Evolutionary conservation across 176 grass and related monocot species (phyloP), one percentile per base, ranked within the genome.

Genomic region (sorghum (Sorghum bicolor)): DNA sequence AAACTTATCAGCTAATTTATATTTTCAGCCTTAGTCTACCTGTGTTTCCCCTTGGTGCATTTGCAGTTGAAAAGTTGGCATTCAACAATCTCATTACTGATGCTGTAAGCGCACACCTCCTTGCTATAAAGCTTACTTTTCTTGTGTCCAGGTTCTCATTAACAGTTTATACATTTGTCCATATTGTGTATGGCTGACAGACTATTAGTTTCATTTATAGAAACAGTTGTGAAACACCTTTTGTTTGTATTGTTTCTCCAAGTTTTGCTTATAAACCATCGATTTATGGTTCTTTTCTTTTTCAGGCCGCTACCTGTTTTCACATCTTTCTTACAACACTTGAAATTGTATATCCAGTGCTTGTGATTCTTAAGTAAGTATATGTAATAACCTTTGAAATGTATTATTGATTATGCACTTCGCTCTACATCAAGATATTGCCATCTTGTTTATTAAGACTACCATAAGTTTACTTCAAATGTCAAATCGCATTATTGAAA

Each of bases 331-430:
- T 95, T 82, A 90, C 89, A 77, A 93, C 80, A 1, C 33, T 77
- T 78, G 74, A 92, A 85, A 90, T 98, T 84, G 38, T 91, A 64
- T 98, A 95, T 90, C 96, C 96, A 58, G 85, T 92, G 69, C 87
- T 90, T 31, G 87, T 98, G 62, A 98, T 98, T 90, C 89, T 98
- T 79, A 92, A 72, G 96, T 98, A 93, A 90, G 91, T 81, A 83
- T 72, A 45, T 82, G 28, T 22, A 78, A 66, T 60, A 60, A 5
- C 34, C 13, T 66, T 60, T 82, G 1, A 34, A 79, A 73, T 70
- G 74, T 86, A 17, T 70, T n/a, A 47, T 40, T 65, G 28, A 58
- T 67, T 38, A 63, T 75, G 61, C 17, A 48, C 12, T 30, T 64
- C 24, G 4, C 37, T 64, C 6, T 67, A 20, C 20, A 36, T 32